Conservation (phyloP, 2,329 filamentous ascomycete species). For the Colletotrichum sansevieriae region DNA sequence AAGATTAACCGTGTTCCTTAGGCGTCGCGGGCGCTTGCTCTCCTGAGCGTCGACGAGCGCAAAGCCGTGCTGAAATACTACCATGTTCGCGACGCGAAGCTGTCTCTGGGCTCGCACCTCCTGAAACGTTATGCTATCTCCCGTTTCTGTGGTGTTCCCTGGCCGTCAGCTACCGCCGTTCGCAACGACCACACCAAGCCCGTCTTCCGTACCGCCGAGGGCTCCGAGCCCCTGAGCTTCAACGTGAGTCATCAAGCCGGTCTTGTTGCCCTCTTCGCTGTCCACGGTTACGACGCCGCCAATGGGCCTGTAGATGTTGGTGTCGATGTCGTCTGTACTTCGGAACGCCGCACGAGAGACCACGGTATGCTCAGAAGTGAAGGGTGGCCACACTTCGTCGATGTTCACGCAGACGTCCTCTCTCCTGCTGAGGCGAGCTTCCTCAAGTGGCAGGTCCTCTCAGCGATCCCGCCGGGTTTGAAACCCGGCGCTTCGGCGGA, state of each 20-base stretch:
- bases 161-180: conserved; percentile 69
- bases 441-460: conserved; percentile 65
- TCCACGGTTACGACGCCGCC: conserved; percentile 49
- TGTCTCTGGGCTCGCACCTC: conserved; percentile 78
- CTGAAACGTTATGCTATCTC: conserved; percentile 79
- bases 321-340: conserved; percentile 81
- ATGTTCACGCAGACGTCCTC: conserved; percentile 80
- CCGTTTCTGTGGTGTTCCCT: conserved; percentile 69
- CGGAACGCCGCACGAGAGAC: conserved; percentile 76
- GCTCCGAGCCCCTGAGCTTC: conserved; percentile 68
- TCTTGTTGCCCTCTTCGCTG: conserved; percentile 76
- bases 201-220: conserved; percentile 63
- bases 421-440: conserved; percentile 70
- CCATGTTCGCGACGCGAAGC: conserved; percentile 79
- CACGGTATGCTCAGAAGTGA: conserved; percentile 64
- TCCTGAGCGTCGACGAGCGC: conserved; percentile 69
- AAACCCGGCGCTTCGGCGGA: conserved; percentile 48
- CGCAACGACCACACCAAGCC: conserved; percentile 69
- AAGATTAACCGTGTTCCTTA: conserved; percentile 46
- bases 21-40: conserved; percentile 66
- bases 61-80: conserved; percentile 70
- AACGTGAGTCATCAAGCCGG: conserved; percentile 86
- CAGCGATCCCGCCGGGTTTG: conserved; percentile 43
- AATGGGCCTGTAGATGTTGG: conserved; percentile 66
- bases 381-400: conserved; percentile 77